phyloP scores from a whole-genome alignment of 768 basidiomycete genomes.

The Trametes cubensis region DNA sequence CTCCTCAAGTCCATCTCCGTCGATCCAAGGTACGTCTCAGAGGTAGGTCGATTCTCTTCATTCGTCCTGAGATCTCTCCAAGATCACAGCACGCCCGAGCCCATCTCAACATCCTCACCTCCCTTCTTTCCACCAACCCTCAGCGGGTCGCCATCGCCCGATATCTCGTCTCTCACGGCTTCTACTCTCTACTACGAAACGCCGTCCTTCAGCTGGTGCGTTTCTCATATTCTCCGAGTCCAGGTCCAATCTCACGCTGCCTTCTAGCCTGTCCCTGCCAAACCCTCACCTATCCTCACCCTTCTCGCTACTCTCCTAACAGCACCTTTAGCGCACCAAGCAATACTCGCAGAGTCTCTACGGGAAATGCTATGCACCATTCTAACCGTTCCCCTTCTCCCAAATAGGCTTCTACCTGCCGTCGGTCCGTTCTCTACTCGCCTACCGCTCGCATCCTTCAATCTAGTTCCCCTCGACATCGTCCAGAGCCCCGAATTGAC shows the following conservation, averaged over 20 bases:
- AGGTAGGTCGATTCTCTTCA: not conserved
- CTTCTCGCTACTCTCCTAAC: constrained; percentile 51
- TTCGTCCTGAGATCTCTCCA: not conserved
- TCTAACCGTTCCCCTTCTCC: constrained; percentile 75
- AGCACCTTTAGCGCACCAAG: constrained; percentile 40
- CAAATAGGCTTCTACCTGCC: constrained; percentile 65
- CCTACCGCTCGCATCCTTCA: constrained; percentile 56
- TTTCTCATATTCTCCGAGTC: constrained; percentile 11
- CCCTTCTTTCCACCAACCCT: constrained; percentile 42
- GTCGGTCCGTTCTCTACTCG: constrained; percentile 66
- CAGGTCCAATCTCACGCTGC: not conserved
- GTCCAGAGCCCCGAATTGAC: constrained; percentile 8
- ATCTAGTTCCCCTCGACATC: constrained; percentile 35
- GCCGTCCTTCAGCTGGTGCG: constrained; percentile 56
- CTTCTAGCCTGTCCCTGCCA: constrained; percentile 58
- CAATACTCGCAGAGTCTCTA: constrained; percentile 40
- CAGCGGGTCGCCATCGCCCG: constrained; percentile 39
- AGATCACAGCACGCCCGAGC: constrained; percentile 51
- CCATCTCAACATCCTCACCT: constrained; percentile 55
- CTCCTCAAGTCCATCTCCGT: constrained; percentile 56
- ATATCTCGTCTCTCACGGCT: constrained; percentile 51
- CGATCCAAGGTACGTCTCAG: constrained; percentile 49
- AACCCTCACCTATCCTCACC: constrained; percentile 54
- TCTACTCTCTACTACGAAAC: constrained; percentile 46
- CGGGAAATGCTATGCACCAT: constrained; percentile 53